These are phyloP conservation scores for Parasitella parasitica DNA, from an alignment of 371 early-diverging fungal species.

Conservation along the genomic window DNA sequence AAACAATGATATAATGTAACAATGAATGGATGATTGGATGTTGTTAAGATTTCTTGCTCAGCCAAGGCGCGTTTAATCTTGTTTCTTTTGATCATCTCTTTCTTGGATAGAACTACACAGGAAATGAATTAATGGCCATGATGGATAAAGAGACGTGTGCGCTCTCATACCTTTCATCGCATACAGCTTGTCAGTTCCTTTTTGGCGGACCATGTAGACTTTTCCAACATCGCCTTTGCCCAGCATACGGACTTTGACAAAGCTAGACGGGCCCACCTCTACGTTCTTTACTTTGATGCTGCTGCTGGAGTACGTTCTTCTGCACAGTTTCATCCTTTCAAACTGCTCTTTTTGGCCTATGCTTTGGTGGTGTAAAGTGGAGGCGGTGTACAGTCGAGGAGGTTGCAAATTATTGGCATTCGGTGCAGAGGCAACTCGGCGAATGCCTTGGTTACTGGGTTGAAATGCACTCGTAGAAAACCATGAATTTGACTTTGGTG, in stretches of 20 bases:
- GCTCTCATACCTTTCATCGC: conserved; percentile 86
- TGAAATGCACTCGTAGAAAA: conserved; percentile 26
- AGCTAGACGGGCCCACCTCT: conserved; percentile 82
- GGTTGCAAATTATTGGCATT: conserved; percentile 42
- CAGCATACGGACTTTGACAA: conserved; percentile 80
- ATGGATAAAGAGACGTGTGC: not conserved
- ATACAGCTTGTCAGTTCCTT: conserved; percentile 78
- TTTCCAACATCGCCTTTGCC: conserved; percentile 97
- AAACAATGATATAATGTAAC: conserved; percentile 96
- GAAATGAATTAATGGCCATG: not conserved
- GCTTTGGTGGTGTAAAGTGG: conserved; percentile 13
- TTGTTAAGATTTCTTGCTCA: conserved; percentile 93
- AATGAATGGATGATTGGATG: conserved; percentile 95
- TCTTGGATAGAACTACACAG: conserved; percentile 80
- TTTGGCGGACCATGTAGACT: conserved; percentile 92
- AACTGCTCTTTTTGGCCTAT: conserved; percentile 3
- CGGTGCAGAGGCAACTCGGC: conserved; percentile 63
- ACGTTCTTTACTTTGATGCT: conserved; percentile 73
- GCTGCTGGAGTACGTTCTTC: conserved; percentile 72
- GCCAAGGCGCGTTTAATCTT: conserved; percentile 95
- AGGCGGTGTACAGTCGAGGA: not conserved
- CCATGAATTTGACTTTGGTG: conserved; percentile 48
- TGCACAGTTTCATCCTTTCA: conserved; percentile 25
- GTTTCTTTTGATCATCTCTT: conserved; percentile 94
- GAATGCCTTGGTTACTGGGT: conserved; percentile 36